These are phyloP conservation scores for Neofusicoccum ribis DNA, from an alignment of 2,329 filamentous ascomycete species.

Conservation along the genomic window DNA sequence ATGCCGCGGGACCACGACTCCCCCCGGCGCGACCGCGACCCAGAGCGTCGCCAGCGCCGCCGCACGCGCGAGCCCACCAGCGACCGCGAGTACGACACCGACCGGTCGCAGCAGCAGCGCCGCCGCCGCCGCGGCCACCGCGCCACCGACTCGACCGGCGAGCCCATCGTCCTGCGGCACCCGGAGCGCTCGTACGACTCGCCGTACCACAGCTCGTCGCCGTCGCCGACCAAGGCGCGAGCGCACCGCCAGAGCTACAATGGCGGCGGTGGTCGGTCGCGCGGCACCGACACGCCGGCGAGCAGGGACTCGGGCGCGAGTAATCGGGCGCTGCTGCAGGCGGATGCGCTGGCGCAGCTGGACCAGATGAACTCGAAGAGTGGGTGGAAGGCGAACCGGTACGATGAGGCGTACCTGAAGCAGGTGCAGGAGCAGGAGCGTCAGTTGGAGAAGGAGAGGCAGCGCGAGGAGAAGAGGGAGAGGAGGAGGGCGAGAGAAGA, in stretches of 20 bases:
- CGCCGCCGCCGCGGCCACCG: slow-evolving; percentile 37
- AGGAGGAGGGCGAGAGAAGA: slow-evolving; percentile 30
- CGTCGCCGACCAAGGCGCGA: slow-evolving; percentile 5
- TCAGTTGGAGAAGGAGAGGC: slow-evolving; percentile 34
- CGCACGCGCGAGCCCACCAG: neutral
- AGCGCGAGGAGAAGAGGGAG: slow-evolving; percentile 35
- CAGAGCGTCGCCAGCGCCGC: slow-evolving; percentile 24
- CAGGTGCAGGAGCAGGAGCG: slow-evolving; percentile 39
- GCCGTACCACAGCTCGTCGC: slow-evolving; percentile 13
- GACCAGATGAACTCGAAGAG: slow-evolving; percentile 62
- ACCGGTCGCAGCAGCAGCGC: neutral
- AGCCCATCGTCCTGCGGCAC: neutral
- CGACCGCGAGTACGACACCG: slow-evolving; percentile 26
- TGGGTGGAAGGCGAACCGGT: slow-evolving; percentile 45
- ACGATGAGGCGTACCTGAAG: slow-evolving; percentile 40
- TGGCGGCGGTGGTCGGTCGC: neutral
- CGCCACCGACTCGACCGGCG: slow-evolving; percentile 41
- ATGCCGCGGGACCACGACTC: slow-evolving; percentile 26
- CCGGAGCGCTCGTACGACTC: slow-evolving; percentile 19
- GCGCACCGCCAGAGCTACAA: neutral
- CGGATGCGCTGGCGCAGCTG: slow-evolving; percentile 65
- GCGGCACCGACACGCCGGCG: slow-evolving; percentile 1
- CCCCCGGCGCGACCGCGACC: slow-evolving; percentile 23
- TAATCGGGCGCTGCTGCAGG: slow-evolving; percentile 44
- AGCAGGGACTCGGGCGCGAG: slow-evolving; percentile 30